Conservation (phyloP, 1,139 yeast genomes). For the Diutina siamensis region DNA sequence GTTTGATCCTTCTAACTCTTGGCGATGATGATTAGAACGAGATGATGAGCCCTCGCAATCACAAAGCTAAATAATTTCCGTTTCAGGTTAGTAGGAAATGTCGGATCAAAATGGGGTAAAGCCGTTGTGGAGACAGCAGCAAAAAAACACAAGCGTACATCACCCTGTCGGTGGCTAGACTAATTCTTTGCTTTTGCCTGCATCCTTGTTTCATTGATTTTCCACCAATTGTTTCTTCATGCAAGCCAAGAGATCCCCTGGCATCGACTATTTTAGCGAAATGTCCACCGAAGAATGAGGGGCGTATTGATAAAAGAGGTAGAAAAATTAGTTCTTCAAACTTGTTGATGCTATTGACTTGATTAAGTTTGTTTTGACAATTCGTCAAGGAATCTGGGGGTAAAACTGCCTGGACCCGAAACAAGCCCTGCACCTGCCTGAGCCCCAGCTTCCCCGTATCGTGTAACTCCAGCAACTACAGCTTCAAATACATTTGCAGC, state of each 20-base stretch:
- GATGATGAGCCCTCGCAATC: not conserved
- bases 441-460: slow-evolving; percentile 59
- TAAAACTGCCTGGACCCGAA: slow-evolving; percentile 2
- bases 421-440: slow-evolving; percentile 26
- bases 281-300: not conserved
- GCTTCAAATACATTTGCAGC: slow-evolving; percentile 22
- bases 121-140: too few species aligned
- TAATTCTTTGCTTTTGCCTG: not conserved
- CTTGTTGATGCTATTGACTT: too few species aligned
- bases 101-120: too few species aligned
- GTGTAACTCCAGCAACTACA: slow-evolving; percentile 43
- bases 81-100: not conserved
- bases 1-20: too few species aligned
- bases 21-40: too few species aligned
- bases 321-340: too few species aligned
- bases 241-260: not conserved
- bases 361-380: not conserved
- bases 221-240: too few species aligned
- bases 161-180: too few species aligned
- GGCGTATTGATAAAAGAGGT: too few species aligned
- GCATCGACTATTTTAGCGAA: not conserved
- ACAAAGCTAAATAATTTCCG: not conserved
- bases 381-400: not conserved
- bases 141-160: too few species aligned
- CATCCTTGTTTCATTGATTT: too few species aligned